These are phyloP conservation scores for Hericium rajendrae DNA, from an alignment of 768 basidiomycete genomes.

Conservation along the genomic window DNA sequence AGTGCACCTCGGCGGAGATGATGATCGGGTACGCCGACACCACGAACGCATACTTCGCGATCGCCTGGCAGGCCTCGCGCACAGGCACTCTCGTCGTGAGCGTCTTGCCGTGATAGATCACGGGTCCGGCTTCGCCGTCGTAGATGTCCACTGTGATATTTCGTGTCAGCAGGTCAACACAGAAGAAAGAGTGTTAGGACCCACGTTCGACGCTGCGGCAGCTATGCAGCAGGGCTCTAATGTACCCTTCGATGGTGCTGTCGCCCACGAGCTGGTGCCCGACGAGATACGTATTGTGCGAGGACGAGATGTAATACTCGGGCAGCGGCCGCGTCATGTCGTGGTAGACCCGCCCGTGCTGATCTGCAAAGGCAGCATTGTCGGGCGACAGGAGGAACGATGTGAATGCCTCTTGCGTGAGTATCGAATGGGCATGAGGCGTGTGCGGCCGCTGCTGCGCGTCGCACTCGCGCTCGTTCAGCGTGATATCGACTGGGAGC, in stretches of 20 bases:
- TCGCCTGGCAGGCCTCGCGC: conserved; percentile 74
- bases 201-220: conserved; percentile 91
- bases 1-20: conserved; percentile 90
- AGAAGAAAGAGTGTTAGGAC: conserved; percentile 20
- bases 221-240: conserved; percentile 78
- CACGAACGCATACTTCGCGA: conserved; percentile 83
- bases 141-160: conserved; percentile 71
- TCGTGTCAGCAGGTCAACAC: no score
- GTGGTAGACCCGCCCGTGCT: conserved; percentile 48
- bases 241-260: conserved; percentile 88
- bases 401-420: conserved; percentile 59
- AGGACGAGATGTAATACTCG: conserved; percentile 84
- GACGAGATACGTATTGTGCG: conserved; percentile 88
- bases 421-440: conserved; percentile 1
- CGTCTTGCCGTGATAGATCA: conserved; percentile 85
- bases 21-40: conserved; percentile 88
- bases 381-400: conserved; percentile 75
- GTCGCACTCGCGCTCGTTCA: conserved; percentile 2
- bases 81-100: conserved; percentile 76
- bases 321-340: conserved; percentile 85
- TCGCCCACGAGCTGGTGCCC: conserved; percentile 82
- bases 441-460: conserved; percentile 1
- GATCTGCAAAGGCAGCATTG: conserved; percentile 52
- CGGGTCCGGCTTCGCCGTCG: conserved; percentile 77
- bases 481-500: conserved; percentile 20